These are phyloP conservation scores for Metschnikowia aberdeeniae DNA, from an alignment of 805 yeast species.

Conservation along the genomic window DNA sequence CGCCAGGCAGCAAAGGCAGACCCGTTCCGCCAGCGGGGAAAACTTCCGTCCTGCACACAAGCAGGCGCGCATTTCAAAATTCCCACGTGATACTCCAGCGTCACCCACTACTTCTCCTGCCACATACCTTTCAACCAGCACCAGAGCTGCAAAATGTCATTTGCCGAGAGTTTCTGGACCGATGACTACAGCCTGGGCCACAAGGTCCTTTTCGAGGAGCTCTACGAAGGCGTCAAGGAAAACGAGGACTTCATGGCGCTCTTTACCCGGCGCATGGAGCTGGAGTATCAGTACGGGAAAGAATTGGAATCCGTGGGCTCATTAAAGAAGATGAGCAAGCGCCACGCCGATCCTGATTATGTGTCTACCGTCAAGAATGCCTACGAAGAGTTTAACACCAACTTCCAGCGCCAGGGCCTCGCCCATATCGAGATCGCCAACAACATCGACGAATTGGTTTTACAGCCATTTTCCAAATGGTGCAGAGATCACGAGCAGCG, in stretches of 20 bases:
- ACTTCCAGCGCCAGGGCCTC: constrained; percentile 55
- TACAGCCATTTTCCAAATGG: constrained; percentile 73
- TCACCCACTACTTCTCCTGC: no score
- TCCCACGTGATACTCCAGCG: constrained; percentile 1
- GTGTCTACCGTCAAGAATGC: constrained; percentile 65
- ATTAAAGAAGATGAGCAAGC: constrained; percentile 38
- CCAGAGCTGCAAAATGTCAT: constrained; percentile 39
- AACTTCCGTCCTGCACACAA: no score
- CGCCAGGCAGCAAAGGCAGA: no score
- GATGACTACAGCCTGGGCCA: constrained; percentile 57
- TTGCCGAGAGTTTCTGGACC: constrained; percentile 78
- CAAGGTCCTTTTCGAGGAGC: constrained; percentile 46
- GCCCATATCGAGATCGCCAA: constrained; percentile 59
- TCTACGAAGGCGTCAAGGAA: constrained; percentile 63
- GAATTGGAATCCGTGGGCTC: constrained; percentile 43
- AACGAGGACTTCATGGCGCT: constrained; percentile 64
- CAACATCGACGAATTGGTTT: constrained; percentile 54
- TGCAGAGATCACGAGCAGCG: constrained; percentile 66
- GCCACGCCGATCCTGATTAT: constrained; percentile 46
- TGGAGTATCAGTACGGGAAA: constrained; percentile 63
- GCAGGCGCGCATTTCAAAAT: neutral
- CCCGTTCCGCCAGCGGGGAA: no score
- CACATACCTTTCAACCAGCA: neutral
- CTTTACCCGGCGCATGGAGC: constrained; percentile 67
- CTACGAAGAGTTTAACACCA: constrained; percentile 51